Conservation (phyloP, 257 asterid species). For the Nicotiana obtusifolia region DNA sequence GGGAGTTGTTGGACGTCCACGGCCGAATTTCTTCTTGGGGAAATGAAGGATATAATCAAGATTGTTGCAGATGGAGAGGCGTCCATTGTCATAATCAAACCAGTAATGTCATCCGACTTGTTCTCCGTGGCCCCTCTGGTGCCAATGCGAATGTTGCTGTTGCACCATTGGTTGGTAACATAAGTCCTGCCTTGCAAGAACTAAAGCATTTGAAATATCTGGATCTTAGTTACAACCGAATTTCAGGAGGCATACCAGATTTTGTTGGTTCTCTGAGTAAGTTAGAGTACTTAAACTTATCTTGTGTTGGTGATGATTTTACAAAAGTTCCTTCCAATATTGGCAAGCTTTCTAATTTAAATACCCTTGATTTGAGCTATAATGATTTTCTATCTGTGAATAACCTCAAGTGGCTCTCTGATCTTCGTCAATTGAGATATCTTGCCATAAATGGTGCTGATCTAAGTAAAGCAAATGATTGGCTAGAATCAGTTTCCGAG, state of each 20-base stretch:
- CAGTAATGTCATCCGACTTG: conserved; percentile 18
- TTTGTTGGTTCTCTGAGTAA: conserved; percentile 3
- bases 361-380: conserved; percentile 2
- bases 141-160: neutral
- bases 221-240: conserved; percentile 24
- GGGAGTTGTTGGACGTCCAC: conserved; percentile 12
- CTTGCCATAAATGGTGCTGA: neutral
- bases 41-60: conserved; percentile 15
- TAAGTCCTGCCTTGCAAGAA: conserved; percentile 20
- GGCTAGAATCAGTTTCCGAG: conserved; percentile 9
- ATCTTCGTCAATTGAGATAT: neutral
- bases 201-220: conserved; percentile 21
- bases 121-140: neutral
- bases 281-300: neutral
- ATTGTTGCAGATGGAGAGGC: conserved; percentile 41
- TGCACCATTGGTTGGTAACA: conserved; percentile 16
- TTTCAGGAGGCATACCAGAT: conserved; percentile 1
- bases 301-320: neutral
- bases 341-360: neutral
- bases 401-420: conserved; percentile 15
- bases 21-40: conserved; percentile 28
- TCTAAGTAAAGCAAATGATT: conserved; percentile 11
- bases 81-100: conserved; percentile 31
- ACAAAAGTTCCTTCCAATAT: neutral
- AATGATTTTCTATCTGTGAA: neutral